Base-by-base conservation (phyloP, 1,139 yeast genomes). In the Debaryomyces psychrophilus region DNA sequence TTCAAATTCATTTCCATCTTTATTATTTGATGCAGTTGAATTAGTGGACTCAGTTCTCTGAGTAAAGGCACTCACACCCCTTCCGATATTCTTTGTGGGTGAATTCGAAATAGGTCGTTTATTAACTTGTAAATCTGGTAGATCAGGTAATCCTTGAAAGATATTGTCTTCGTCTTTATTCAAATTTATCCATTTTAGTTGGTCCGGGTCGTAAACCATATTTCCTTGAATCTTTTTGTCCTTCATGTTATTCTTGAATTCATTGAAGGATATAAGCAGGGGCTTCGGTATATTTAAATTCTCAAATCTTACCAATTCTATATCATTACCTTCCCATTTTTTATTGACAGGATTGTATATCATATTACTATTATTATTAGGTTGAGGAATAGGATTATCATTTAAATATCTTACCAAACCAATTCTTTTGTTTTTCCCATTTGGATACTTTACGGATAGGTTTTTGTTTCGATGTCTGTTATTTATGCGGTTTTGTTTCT, bases 271-370 rank as follows among this genome's bases (percentile, higher is more conserved):
- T 11, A 73, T 71, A 36, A 72, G 59, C 9, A 71, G 64, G 1
- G 76, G 76, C 46, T 63, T 67, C 20, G 57, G 58, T 17, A 54
- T 28, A 22, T 57, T 58, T 43, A 60, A 45, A 20, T 53, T 59
- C 37, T 79, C 82, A 56, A 82, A 82, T 48, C 73, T 69, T 44
- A 75, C 62, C 44, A 81, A 64, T 36, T 82, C 88, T 17, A 70
- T 69, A 40, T 84, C 87, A 55, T 85, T 85, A 3, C 90, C 90
- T 58, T 84, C 90, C 90, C 90, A 85, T 35, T 67, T 64, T 47
- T 72, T 73, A 29, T 74, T 70, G 12, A 59, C 60, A 4, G 83
- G 75, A 54, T 85, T 82, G 54, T 73, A 83, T 43, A 68, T 73
- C 90, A 84, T 85, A 38, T 60, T 63, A 17, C 53, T 57, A 8